phyloP scores from a whole-genome alignment of 2,329 filamentous ascomycete genomes.

The Colletotrichum higginsianum region DNA sequence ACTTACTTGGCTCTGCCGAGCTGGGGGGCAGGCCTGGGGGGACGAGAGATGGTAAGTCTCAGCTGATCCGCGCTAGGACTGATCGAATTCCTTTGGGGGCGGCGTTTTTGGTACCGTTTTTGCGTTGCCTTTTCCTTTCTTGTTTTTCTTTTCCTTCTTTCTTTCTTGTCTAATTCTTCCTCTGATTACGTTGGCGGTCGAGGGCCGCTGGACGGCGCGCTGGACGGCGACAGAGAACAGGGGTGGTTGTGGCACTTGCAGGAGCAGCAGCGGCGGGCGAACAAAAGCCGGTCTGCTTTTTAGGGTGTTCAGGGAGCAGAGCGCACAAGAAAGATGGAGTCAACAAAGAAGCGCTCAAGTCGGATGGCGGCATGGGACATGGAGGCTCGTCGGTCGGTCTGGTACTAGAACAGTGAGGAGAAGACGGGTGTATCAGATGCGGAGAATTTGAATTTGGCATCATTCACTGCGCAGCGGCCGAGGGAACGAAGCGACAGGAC shows the following conservation, averaged over 20 bases:
- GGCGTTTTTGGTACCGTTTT: background rate
- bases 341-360: conserved; percentile 33
- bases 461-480: background rate
- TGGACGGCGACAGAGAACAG: conserved; percentile 2
- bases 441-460: background rate
- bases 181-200: background rate
- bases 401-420: background rate
- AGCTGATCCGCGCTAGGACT: conserved; percentile 48
- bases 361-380: background rate
- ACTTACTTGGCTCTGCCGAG: background rate
- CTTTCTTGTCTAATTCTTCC: background rate
- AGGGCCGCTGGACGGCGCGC: background rate
- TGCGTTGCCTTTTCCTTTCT: background rate
- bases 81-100: conserved; percentile 43
- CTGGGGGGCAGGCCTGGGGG: background rate
- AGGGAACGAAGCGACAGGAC: background rate
- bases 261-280: background rate
- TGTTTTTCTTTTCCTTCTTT: conserved; percentile 10
- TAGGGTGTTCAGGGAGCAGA: conserved; percentile 27
- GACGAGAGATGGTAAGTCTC: conserved; percentile 47
- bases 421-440: background rate
- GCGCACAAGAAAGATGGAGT: background rate
- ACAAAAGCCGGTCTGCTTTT: conserved; percentile 4
- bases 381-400: background rate
- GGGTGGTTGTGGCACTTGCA: background rate